Evolutionary conservation across 176 grass and related monocot species (phyloP), one percentile per base, ranked within the genome.

Genomic region (Ensete ventricosum): DNA sequence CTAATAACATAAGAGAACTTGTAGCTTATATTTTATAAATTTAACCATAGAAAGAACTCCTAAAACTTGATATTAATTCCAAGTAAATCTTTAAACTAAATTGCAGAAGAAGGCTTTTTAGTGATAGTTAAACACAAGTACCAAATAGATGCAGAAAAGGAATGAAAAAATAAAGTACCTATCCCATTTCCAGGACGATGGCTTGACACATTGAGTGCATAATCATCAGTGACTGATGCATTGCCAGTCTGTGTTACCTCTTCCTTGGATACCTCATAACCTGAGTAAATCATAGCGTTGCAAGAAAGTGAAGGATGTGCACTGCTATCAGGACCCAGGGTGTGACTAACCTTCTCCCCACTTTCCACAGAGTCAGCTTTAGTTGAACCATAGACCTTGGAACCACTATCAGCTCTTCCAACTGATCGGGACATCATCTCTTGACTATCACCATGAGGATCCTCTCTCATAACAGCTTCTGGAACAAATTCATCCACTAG

Each of bases 301-400:
- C 95, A 98, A 85, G 90, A 94, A 60, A 94, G 90, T 6, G 95
- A 98, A 81, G 90, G 95, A 78, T 80, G 82, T 55, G 81, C 81
- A 67, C 79, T 86, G 52, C 81, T 90, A 80, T 82, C 85, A 55
- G 79, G 85, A 82, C 87, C 87, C 21, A 82, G 62, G 21, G 57
- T 82, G 78, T 83, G 81, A 19, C 87, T 85, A 54, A 88, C 80
- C 85, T 97, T 97, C 65, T 91, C 88, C 72, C 88, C 84, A 76
- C 95, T 98, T 87, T 93, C 90, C 63, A 90, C 86, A 43, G 95
- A 98, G 87, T 98, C 95, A 78, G 90, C 95, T 83, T 94, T 94
- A 29, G 81, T 83, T 59, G 78, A 93, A 59, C 82, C 88, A 76
- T 89, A 89, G 73, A 87, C 87, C 84, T 98, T 98, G 0, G 95